Base-by-base conservation (phyloP, 805 yeast species). In the Blastobotrys mokoenaii region DNA sequence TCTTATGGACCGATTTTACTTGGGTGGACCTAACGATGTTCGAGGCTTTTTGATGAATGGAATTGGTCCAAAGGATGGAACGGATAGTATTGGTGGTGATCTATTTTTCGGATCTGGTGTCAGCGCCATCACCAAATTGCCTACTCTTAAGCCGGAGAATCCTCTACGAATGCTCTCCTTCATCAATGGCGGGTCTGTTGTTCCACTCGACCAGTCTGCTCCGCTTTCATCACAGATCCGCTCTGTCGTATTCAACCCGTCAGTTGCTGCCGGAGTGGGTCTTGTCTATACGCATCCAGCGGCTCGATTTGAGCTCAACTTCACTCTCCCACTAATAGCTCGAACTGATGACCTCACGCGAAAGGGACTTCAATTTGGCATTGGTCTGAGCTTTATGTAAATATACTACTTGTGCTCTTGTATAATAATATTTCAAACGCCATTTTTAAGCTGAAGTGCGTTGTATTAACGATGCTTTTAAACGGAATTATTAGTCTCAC, bases 1-100 rank as follows among this genome's bases (percentile, higher is more conserved):
- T 56, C 58, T 81, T 27, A 73, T 81, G 58, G 98, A 90, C 62
- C 74, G 84, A 51, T 90, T 89, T 60, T 85, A 80, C 57, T 69
- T 84, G 38, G 95, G 96, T 14, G 96, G 96, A 0, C 75, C 80
- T 11, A 73, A 79, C 45, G 82, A 81, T 44, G 77, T 87, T 25
- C 70, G 83, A 46, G 87, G 89, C 1, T 85, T 83, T 57, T 70
- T 75, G 30, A 67, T 73, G 44, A 81, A 81, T 66, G 77, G 85
- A 0, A 61, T 84, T 31, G 89, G 93, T 11, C 79, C 81, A 1
- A 69, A 77, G 46, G 77, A 75, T 45, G 63, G 64, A 3, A 64
- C 63, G 3, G 80, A 78, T 53, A 69, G 79, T 3, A 51, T 79
- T 3, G 96, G 96, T 4, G 96, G 95, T 5, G 75, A 77, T 48